Conservation (phyloP, 805 yeast species). For the Yarrowia osloensis region DNA sequence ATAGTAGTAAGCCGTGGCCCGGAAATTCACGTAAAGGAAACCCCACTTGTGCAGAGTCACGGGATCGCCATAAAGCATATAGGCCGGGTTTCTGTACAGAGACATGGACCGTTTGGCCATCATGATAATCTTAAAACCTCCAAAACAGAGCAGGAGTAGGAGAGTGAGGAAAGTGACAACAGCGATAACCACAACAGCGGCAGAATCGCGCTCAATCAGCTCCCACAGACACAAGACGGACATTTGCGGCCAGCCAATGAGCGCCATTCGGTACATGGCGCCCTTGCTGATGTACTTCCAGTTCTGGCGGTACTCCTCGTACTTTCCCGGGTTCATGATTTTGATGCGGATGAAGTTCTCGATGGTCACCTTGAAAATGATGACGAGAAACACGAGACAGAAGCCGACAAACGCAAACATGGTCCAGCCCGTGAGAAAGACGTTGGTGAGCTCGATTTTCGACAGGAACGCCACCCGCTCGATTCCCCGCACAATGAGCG, state of each 20-base stretch:
- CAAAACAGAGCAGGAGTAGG: slow-evolving; percentile 63
- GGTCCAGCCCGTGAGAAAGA: slow-evolving; percentile 83
- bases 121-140: slow-evolving; percentile 70
- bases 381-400: slow-evolving; percentile 55
- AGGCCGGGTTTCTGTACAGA: slow-evolving; percentile 88
- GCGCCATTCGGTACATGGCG: slow-evolving; percentile 75
- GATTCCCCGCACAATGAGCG: slow-evolving; percentile 83
- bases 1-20: slow-evolving; percentile 87
- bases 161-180: slow-evolving; percentile 63
- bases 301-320: slow-evolving; percentile 73
- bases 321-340: slow-evolving; percentile 61
- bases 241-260: slow-evolving; percentile 86
- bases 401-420: slow-evolving; percentile 77
- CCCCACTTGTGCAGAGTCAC: slow-evolving; percentile 84
- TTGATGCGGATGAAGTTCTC: slow-evolving; percentile 64
- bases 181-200: slow-evolving; percentile 80
- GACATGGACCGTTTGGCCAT: slow-evolving; percentile 71
- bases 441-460: slow-evolving; percentile 78
- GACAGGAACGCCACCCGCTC: slow-evolving; percentile 87
- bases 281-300: slow-evolving; percentile 90
- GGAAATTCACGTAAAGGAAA: slow-evolving; percentile 85
- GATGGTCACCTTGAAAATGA: slow-evolving; percentile 66
- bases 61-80: slow-evolving; percentile 81
- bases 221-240: slow-evolving; percentile 86
- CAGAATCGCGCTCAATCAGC: slow-evolving; percentile 77